These are phyloP conservation scores for Talaromyces wortmannii DNA, from an alignment of 495 filamentous ascomycete species.

Conservation along the genomic window DNA sequence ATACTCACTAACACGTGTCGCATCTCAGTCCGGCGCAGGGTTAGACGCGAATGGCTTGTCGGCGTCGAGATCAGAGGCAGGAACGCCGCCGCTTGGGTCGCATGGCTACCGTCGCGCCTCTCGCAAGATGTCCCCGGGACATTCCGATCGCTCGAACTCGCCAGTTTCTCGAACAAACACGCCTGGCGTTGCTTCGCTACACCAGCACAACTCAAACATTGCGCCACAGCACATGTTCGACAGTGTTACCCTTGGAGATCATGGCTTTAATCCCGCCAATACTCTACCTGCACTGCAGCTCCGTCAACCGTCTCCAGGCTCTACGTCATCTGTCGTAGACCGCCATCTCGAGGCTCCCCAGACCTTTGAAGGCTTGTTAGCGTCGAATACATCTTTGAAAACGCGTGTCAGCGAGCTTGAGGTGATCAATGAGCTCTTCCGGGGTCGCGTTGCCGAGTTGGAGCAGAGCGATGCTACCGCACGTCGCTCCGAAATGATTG, in stretches of 20 bases:
- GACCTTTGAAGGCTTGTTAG: slow-evolving; percentile 71
- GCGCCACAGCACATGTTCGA: slow-evolving; percentile 76
- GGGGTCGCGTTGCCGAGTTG: slow-evolving; percentile 78
- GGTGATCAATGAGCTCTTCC: slow-evolving; percentile 90
- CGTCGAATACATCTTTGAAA: slow-evolving; percentile 73
- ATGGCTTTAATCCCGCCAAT: slow-evolving; percentile 54
- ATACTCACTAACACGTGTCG: slow-evolving; percentile 8
- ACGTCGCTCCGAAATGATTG: slow-evolving; percentile 50
- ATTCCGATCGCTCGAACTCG: slow-evolving; percentile 73
- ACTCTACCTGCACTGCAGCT: slow-evolving; percentile 44
- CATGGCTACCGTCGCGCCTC: slow-evolving; percentile 58
- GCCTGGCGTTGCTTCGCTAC: slow-evolving; percentile 57
- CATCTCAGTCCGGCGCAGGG: slow-evolving; percentile 40
- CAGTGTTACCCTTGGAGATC: slow-evolving; percentile 57
- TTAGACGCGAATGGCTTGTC: slow-evolving; percentile 53
- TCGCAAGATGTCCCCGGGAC: slow-evolving; percentile 64
- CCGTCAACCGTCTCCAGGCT: slow-evolving; percentile 60
- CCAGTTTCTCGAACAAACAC: slow-evolving; percentile 84
- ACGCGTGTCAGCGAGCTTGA: slow-evolving; percentile 91
- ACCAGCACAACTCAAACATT: slow-evolving; percentile 63
- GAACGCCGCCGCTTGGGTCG: slow-evolving; percentile 42
- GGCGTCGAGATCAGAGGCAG: slow-evolving; percentile 49
- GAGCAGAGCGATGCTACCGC: slow-evolving; percentile 70
- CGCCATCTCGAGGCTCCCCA: slow-evolving; percentile 68
- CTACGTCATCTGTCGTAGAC: slow-evolving; percentile 65